Conservation (phyloP, 208 protist genomes). For the Leishmania gerbilli region DNA sequence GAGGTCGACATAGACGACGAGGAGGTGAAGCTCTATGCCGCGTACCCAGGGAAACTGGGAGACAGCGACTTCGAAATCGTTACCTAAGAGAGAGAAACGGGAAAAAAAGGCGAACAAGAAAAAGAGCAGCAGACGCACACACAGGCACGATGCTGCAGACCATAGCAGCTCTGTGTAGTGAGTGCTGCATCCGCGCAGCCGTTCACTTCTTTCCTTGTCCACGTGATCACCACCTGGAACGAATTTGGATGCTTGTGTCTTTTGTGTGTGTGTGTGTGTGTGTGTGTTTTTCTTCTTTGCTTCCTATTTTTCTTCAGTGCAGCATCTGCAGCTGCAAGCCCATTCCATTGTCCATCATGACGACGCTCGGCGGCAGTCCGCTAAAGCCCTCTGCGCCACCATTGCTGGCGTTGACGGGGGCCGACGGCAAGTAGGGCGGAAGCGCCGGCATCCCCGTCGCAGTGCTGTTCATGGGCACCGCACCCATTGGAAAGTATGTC, state of each 20-base stretch:
- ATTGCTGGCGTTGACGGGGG: background rate
- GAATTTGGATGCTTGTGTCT: background rate
- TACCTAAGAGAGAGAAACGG: background rate
- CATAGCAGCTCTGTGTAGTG: background rate
- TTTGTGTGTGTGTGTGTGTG: background rate
- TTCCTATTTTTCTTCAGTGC: background rate
- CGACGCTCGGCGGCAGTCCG: slow-evolving; percentile 4
- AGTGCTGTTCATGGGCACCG: background rate
- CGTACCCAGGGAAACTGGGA: background rate
- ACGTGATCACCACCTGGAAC: background rate
- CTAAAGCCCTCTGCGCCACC: background rate
- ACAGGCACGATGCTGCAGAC: background rate
- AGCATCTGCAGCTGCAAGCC: slow-evolving; percentile 24
- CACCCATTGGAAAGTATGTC: slow-evolving; percentile 8
- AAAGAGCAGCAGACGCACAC: background rate
- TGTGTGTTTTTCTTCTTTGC: background rate
- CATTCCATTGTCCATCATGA: slow-evolving; percentile 11
- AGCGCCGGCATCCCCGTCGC: slow-evolving; percentile 8
- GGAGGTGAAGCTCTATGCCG: background rate
- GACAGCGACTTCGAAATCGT: background rate
- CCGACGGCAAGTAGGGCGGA: slow-evolving; percentile 1
- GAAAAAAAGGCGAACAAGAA: background rate
- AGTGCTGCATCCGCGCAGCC: background rate
- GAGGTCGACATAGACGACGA: background rate
- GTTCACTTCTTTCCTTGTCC: background rate